These are phyloP conservation scores for Closterium sp. DNA, from an alignment of 139 green algal genomes.

Conservation along the genomic window DNA sequence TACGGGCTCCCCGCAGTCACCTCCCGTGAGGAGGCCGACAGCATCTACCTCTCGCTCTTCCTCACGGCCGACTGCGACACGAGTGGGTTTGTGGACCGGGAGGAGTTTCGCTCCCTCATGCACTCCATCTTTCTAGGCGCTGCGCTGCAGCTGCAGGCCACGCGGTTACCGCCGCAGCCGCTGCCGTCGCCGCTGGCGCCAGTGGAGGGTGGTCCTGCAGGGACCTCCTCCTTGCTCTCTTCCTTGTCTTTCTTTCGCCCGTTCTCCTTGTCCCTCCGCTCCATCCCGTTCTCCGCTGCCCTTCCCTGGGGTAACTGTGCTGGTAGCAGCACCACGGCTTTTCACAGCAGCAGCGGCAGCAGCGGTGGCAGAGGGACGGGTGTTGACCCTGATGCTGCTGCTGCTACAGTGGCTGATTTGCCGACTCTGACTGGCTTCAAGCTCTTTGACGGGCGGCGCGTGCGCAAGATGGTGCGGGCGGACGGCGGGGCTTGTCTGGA, in stretches of 20 bases:
- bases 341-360: neutral
- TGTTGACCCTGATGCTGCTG: neutral
- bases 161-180: neutral
- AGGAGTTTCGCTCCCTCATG: slow-evolving; percentile 21
- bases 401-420: neutral
- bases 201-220: too few species aligned
- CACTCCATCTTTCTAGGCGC: slow-evolving; percentile 21
- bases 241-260: neutral
- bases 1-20: slow-evolving; percentile 9
- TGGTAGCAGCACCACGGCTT: neutral
- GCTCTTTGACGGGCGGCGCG: neutral
- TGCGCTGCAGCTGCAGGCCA: slow-evolving; percentile 14
- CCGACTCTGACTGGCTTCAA: neutral
- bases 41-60: slow-evolving; percentile 27
- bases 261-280: neutral
- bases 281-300: neutral
- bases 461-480: neutral
- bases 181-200: neutral
- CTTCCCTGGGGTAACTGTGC: neutral
- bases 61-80: slow-evolving; percentile 23
- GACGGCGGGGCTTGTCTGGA: neutral
- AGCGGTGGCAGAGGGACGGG: too few species aligned
- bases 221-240: neutral
- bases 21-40: neutral
- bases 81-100: slow-evolving; percentile 32